phyloP scores from a whole-genome alignment of 176 grass and related monocot species.

The Triticum dicoccoides region DNA sequence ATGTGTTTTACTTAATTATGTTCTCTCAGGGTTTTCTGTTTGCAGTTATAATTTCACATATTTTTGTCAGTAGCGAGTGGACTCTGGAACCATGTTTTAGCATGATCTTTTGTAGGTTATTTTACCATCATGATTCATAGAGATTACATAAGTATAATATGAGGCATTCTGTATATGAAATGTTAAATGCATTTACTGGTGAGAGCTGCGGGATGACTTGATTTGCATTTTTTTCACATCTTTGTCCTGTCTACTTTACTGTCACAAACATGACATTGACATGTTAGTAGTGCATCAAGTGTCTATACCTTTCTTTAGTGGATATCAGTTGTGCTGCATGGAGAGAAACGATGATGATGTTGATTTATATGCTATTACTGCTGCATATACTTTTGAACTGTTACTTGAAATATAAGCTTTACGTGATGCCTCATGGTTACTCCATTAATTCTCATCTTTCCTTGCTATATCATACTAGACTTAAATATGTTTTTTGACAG shows the following conservation, averaged over 20 bases:
- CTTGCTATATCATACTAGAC: not conserved
- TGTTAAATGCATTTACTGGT: not conserved
- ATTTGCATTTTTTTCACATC: not conserved
- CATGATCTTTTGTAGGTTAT: not conserved
- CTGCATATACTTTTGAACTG: not conserved
- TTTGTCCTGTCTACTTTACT: not conserved
- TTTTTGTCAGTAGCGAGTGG: not conserved
- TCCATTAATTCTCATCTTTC: not conserved
- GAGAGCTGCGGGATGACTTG: not conserved
- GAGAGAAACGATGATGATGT: conserved; percentile 8
- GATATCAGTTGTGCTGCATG: not conserved
- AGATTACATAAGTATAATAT: not conserved
- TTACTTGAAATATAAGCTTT: not conserved
- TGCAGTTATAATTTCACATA: not conserved
- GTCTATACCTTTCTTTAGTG: conserved; percentile 7
- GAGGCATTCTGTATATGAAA: not conserved
- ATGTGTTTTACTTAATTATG: not conserved
- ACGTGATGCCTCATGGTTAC: not conserved
- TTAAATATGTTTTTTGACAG: not conserved
- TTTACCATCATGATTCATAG: not conserved
- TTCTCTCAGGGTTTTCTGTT: not conserved
- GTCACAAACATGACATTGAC: not conserved
- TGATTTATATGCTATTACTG: not conserved
- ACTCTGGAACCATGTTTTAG: not conserved
- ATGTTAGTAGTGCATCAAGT: not conserved